Evolutionary conservation across 2,329 filamentous ascomycete species (phyloP).

Genomic region (Geosmithia putterillii): DNA sequence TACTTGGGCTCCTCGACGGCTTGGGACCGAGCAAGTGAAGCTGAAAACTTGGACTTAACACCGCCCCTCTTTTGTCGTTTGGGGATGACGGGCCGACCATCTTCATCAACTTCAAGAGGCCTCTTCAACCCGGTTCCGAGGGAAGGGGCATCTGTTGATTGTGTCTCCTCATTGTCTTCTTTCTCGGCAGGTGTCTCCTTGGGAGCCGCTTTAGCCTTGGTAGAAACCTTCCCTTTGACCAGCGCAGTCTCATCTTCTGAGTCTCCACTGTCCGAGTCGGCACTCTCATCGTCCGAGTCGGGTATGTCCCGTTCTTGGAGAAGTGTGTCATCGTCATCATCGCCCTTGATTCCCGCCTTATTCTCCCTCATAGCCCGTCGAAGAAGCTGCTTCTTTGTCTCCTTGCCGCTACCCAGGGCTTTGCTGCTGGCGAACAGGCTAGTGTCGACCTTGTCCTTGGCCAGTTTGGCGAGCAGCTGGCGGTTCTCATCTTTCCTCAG

Average conservation of each 20-base stretch:
- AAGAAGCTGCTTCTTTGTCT: slow-evolving; percentile 60
- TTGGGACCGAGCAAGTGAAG: slow-evolving; percentile 18
- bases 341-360: slow-evolving; percentile 46
- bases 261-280: background rate
- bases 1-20: slow-evolving; percentile 8
- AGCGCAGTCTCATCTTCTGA: background rate
- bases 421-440: slow-evolving; percentile 68
- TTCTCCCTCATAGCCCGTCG: slow-evolving; percentile 51
- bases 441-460: slow-evolving; percentile 68
- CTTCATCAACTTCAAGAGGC: slow-evolving; percentile 67
- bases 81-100: slow-evolving; percentile 69
- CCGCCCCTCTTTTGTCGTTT: slow-evolving; percentile 66
- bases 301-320: slow-evolving; percentile 3
- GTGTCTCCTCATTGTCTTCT: background rate
- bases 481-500: slow-evolving; percentile 87
- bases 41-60: slow-evolving; percentile 41
- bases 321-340: slow-evolving; percentile 10
- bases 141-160: background rate
- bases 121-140: slow-evolving; percentile 77
- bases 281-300: background rate
- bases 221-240: background rate
- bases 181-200: background rate
- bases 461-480: slow-evolving; percentile 72
- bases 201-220: too few relatives aligned
- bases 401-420: slow-evolving; percentile 58